Percentiles rank a stretch among this genome's conserved stretches.
Conservation (phyloP, 2,329 filamentous ascomycete genomes). For the Exserohilum rostratum region DNA sequence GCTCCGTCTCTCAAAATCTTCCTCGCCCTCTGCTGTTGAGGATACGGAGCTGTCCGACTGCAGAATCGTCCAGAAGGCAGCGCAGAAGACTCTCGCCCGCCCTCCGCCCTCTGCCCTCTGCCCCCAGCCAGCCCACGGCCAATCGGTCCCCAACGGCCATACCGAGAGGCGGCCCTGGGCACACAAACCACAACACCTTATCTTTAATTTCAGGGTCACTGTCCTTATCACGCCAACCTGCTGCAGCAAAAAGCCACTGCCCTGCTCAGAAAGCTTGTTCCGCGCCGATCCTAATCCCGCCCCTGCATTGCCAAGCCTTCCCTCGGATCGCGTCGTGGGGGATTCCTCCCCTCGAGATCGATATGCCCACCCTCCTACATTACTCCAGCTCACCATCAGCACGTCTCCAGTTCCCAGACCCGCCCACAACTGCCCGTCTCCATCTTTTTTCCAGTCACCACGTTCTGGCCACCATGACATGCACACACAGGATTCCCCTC, state of each 20-base stretch:
- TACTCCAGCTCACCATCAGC: conserved; percentile 6
- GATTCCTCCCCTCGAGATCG: conserved; percentile 1
- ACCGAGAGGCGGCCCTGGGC: too few species aligned
- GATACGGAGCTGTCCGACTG: too few species aligned
- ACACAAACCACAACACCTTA: conserved; percentile 3
- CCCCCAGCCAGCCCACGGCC: too few species aligned
- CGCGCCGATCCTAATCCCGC: conserved; percentile 20
- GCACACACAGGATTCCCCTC: neutral
- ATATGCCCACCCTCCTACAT: neutral
- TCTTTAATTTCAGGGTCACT: conserved; percentile 11
- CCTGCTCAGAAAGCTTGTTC: conserved; percentile 14
- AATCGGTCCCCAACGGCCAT: neutral
- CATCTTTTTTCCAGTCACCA: conserved; percentile 16
- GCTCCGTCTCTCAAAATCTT: conserved; percentile 9
- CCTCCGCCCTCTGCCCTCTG: too few species aligned
- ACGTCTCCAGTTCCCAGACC: conserved; percentile 12
- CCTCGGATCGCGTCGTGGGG: conserved; percentile 18
- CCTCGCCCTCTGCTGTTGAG: conserved; percentile 1
- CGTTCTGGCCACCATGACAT: conserved; percentile 12
- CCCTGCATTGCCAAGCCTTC: conserved; percentile 17
- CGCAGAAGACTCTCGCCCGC: too few species aligned
- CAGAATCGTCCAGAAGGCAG: too few species aligned
- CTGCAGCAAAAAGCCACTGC: conserved; percentile 11
- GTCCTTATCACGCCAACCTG: conserved; percentile 17
- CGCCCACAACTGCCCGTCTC: conserved; percentile 12